Evolutionary conservation across 1,139 yeast species (phyloP), one percentile per base, ranked within the genome.

Genomic region (Taphrina deformans): DNA sequence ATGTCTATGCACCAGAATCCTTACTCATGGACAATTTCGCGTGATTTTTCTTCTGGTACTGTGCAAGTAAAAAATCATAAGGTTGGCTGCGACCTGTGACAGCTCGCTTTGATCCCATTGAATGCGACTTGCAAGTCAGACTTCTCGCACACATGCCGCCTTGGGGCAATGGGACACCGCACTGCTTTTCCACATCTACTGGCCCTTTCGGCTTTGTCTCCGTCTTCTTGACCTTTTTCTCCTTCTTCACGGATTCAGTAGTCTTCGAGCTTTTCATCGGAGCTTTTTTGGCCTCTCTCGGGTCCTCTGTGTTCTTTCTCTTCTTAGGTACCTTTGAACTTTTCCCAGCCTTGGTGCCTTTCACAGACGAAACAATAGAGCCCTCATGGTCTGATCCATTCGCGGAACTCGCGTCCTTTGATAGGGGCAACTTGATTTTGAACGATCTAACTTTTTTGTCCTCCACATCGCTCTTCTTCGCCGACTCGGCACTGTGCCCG

Each of bases 91-190:
- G 82, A 5, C 99, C 99, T 33, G 85, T 85, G 26, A 93, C 99
- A 0, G 97, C 93, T 71, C 99, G 83, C 73, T 93, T 93, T 26
- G 97, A 96, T 29, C 97, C 97, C 97, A 93, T 92, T 0, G 97
- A 89, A 76, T 93, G 99, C 0, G 98, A 91, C 74, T 93, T 93
- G 80, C 99, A 93, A 0, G 99, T 93, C 69, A 93, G 80, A 0
- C 97, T 90, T 65, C 99, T 82, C 5, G 97, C 97, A 80, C 99
- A 93, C 72, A 85, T 85, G 0, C 96, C 96, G 10, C 98, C 98
- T 69, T 87, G 87, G 0, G 97, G 91, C 67, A 93, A 77, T 1
- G 92, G 89, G 6, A 93, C 99, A 75, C 99, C 99, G 80, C 99
- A 93, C 76, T 93, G 98, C 70, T 84, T 87, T 74, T 93, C 97